These are phyloP conservation scores for Tillandsia fasciculata DNA, from an alignment of 176 grass and related monocot species.

Conservation along the genomic window DNA sequence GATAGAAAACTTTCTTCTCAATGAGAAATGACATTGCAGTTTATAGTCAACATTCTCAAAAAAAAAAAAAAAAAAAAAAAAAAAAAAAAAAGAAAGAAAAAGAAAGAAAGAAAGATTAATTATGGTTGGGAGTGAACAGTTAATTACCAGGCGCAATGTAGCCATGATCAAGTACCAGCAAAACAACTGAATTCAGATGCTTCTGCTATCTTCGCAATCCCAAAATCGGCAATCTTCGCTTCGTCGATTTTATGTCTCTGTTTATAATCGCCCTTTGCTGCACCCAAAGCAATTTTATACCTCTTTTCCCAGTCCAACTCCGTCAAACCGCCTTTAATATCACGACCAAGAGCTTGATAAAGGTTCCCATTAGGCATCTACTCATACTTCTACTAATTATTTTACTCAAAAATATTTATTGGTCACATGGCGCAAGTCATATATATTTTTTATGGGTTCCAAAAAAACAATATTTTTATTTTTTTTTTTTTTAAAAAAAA, in stretches of 20 bases:
- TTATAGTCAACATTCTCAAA: background rate
- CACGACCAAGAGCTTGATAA: slow-evolving; percentile 50
- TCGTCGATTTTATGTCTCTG: slow-evolving; percentile 80
- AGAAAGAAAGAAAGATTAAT: background rate
- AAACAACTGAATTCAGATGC: slow-evolving; percentile 47
- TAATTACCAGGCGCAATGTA: slow-evolving; percentile 78
- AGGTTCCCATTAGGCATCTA: slow-evolving; percentile 82
- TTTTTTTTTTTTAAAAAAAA: no score
- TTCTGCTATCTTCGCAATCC: slow-evolving; percentile 49
- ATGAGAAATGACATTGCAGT: background rate
- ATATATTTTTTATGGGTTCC: no score
- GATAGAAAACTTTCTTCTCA: no score
- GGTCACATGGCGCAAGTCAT: no score
- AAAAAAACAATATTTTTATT: no score
- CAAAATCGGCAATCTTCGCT: slow-evolving; percentile 83
- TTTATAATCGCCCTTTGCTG: slow-evolving; percentile 71
- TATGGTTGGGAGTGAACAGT: background rate
- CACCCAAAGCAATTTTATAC: slow-evolving; percentile 51
- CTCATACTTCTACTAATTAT: no score
- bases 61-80: no score
- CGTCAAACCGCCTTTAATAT: slow-evolving; percentile 15
- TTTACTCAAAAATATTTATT: no score
- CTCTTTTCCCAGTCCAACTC: slow-evolving; percentile 59
- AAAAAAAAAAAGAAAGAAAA: no score
- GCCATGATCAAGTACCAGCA: slow-evolving; percentile 83